Percentiles rank a stretch among this genome's conserved stretches.
Evolutionary conservation across 2,329 filamentous ascomycete species (phyloP).

Genomic region (Neocatenulostroma microsporum): DNA sequence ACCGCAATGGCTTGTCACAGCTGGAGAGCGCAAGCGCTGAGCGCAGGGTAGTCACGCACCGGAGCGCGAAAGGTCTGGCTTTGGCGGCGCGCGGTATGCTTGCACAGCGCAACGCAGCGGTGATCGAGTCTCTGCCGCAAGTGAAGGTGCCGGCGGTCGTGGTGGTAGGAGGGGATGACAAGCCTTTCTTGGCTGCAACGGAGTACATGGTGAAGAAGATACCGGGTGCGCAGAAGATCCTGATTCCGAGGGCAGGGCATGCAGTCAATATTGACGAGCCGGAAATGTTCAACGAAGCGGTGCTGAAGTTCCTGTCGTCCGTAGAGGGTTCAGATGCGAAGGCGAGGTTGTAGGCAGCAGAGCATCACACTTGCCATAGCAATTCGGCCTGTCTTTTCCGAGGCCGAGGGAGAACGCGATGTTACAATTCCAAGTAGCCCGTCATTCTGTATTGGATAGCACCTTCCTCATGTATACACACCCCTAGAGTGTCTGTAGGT

Average conservation of each 20-base stretch:
- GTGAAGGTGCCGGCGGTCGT: slow-evolving; percentile 20
- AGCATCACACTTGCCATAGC: too few relatives aligned
- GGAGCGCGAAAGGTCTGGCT: slow-evolving; percentile 20
- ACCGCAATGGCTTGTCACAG: slow-evolving; percentile 14
- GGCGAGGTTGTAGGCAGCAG: slow-evolving; percentile 3
- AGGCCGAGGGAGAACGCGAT: too few relatives aligned
- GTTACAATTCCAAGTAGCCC: too few relatives aligned
- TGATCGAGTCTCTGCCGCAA: slow-evolving; percentile 17
- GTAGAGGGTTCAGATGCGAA: neutral
- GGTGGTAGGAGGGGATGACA: slow-evolving; percentile 21
- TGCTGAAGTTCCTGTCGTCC: slow-evolving; percentile 8
- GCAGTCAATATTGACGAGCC: slow-evolving; percentile 24
- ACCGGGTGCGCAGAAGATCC: slow-evolving; percentile 17
- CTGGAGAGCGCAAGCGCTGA: slow-evolving; percentile 14
- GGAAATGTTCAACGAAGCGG: slow-evolving; percentile 15
- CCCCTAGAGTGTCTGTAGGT: too few relatives aligned
- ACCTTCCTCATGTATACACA: too few relatives aligned
- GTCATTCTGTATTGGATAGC: too few relatives aligned
- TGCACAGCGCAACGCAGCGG: slow-evolving; percentile 16
- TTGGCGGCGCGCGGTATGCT: slow-evolving; percentile 24
- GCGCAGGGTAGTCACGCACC: slow-evolving; percentile 14
- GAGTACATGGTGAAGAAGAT: slow-evolving; percentile 27
- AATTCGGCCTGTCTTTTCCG: too few relatives aligned
- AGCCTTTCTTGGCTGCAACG: slow-evolving; percentile 19
- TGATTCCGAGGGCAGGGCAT: slow-evolving; percentile 21